Evolutionary conservation across 2,329 filamentous ascomycete genomes (phyloP).

Genomic region (Fusarium sp.): DNA sequence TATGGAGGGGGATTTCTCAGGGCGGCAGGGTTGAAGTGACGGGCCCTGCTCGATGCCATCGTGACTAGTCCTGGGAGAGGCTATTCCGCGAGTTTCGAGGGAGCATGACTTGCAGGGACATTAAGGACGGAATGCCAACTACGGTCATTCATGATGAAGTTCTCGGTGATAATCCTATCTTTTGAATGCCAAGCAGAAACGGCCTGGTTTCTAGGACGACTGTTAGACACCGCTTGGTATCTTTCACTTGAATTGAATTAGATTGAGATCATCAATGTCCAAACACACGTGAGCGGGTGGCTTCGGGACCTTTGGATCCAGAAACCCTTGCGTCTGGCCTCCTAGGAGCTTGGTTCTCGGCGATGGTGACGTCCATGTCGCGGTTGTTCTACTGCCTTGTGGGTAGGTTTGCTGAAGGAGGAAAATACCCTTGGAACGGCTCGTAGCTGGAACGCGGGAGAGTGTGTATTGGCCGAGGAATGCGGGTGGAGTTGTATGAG

Average conservation of each 20-base stretch:
- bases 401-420: not conserved
- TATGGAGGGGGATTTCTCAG: not conserved
- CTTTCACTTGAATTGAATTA: not conserved
- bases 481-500: not conserved
- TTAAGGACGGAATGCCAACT: not conserved
- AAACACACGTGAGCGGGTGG: not conserved
- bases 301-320: not conserved
- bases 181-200: not conserved
- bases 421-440: not conserved
- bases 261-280: not conserved
- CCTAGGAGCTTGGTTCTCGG: not conserved
- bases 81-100: not conserved
- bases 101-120: not conserved
- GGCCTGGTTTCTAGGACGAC: not conserved
- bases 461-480: not conserved
- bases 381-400: not conserved
- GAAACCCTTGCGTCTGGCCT: not conserved
- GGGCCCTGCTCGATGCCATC: not conserved
- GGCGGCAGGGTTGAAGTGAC: not conserved
- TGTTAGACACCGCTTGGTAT: not conserved
- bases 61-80: not conserved
- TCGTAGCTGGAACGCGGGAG: slow-evolving; percentile 6
- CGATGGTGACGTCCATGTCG: not conserved
- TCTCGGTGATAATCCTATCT: not conserved
- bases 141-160: not conserved